A percentile compares a stretch with the other conserved stretches of the same genome.
These are phyloP conservation scores for Neurospora sp. DNA, from an alignment of 495 filamentous ascomycete species.

Conservation along the genomic window DNA sequence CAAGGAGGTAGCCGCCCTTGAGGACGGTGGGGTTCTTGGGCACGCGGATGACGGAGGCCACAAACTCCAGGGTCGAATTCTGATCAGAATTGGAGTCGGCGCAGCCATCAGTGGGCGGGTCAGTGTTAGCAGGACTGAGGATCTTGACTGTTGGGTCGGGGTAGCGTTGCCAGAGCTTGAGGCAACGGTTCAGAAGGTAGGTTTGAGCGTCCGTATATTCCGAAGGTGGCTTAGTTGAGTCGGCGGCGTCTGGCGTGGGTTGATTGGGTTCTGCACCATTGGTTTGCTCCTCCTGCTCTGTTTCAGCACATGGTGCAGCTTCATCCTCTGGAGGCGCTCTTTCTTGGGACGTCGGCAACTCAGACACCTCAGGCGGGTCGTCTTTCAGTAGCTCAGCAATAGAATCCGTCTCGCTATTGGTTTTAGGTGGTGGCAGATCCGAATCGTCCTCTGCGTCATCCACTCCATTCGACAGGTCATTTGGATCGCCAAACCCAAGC, in stretches of 20 bases:
- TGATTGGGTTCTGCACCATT: neutral
- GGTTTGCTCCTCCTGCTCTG: neutral
- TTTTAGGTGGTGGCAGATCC: slow-evolving; percentile 12
- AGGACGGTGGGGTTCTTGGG: slow-evolving; percentile 66
- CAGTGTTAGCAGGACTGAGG: slow-evolving; percentile 63
- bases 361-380: slow-evolving; percentile 26
- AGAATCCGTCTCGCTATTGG: slow-evolving; percentile 21
- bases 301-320: neutral
- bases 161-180: slow-evolving; percentile 69
- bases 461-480: slow-evolving; percentile 12
- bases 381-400: slow-evolving; percentile 41
- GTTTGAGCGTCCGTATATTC: slow-evolving; percentile 47
- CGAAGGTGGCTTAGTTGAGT: neutral
- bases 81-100: slow-evolving; percentile 4
- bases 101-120: slow-evolving; percentile 63
- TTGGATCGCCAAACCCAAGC: slow-evolving; percentile 27
- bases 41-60: slow-evolving; percentile 59
- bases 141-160: slow-evolving; percentile 65
- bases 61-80: slow-evolving; percentile 40
- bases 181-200: slow-evolving; percentile 55
- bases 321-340: neutral
- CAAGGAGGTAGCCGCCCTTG: slow-evolving; percentile 76
- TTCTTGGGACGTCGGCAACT: neutral
- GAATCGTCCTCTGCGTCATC: slow-evolving; percentile 11
- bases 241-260: neutral